A percentile compares a stretch with the other conserved stretches of the same genome.
Conservation (phyloP, 2,329 filamentous ascomycete species). For the Bimuria novae-zelandiae region DNA sequence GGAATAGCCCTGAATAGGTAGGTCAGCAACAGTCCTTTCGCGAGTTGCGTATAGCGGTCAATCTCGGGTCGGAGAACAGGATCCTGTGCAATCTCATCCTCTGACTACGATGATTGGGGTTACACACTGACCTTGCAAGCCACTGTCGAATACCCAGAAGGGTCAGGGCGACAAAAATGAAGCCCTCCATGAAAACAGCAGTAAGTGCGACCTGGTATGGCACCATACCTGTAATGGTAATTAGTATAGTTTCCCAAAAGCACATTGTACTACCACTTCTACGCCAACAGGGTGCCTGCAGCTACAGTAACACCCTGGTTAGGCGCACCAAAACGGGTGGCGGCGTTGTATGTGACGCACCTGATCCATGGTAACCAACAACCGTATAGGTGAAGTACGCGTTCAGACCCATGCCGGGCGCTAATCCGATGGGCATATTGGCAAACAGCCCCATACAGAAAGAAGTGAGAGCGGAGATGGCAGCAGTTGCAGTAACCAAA, state of each 20-base stretch:
- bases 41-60: constrained; percentile 14
- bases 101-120: constrained; percentile 47
- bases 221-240: constrained; percentile 53
- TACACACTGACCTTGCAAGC: constrained; percentile 51
- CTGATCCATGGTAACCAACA: constrained; percentile 76
- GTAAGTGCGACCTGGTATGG: constrained; percentile 78
- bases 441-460: constrained; percentile 84
- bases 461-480: constrained; percentile 77
- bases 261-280: constrained; percentile 6
- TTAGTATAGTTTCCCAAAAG: constrained; percentile 14
- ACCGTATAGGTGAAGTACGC: constrained; percentile 85
- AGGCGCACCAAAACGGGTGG: constrained; percentile 21
- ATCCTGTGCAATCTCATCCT: neutral
- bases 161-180: constrained; percentile 80
- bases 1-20: constrained; percentile 67
- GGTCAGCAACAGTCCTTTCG: constrained; percentile 64
- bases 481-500: constrained; percentile 81
- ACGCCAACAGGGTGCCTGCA: constrained; percentile 6
- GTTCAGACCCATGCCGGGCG: constrained; percentile 81
- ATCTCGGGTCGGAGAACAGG: constrained; percentile 3
- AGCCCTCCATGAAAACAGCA: constrained; percentile 86
- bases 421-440: constrained; percentile 76
- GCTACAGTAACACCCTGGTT: constrained; percentile 14
- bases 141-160: constrained; percentile 73
- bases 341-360: constrained; percentile 41